These are phyloP conservation scores for Eucalyptus shirleyi DNA, from an alignment of 345 rosid species.

Conservation along the genomic window DNA sequence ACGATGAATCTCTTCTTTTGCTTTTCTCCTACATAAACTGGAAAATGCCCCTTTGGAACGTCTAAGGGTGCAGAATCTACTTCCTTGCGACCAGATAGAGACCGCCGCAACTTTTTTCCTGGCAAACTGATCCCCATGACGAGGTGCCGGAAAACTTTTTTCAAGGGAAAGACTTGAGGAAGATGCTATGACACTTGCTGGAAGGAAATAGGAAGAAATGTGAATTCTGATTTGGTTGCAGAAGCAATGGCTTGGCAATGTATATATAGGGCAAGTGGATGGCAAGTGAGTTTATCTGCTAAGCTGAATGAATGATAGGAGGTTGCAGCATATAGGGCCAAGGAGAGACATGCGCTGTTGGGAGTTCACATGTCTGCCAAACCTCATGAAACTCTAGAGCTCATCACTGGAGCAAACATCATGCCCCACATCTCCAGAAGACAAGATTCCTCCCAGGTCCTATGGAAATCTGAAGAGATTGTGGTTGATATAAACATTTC, in stretches of 20 bases:
- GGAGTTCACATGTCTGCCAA: not conserved
- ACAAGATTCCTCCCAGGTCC: not conserved
- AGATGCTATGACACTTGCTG: not conserved
- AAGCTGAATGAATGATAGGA: not conserved
- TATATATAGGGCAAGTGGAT: not conserved
- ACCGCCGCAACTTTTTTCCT: not conserved
- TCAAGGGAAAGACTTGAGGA: not conserved
- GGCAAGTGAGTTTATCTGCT: not conserved
- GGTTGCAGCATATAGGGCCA: not conserved
- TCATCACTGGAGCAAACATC: not conserved
- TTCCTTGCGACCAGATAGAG: not conserved
- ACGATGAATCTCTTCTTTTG: slow-evolving; percentile 19
- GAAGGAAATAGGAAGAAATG: not conserved
- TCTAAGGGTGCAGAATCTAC: not conserved
- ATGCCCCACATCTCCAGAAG: not conserved
- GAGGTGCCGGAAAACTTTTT: not conserved
- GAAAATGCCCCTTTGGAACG: not conserved
- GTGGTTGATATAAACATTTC: not conserved
- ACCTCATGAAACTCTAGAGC: not conserved
- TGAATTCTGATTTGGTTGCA: not conserved
- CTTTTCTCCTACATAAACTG: slow-evolving; percentile 43
- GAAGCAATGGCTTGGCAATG: not conserved
- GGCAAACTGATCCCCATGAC: not conserved
- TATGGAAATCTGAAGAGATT: not conserved
- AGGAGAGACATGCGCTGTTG: not conserved